Percentiles rank a stretch among this genome's conserved stretches.
These are phyloP conservation scores for Allantophomopsis lycopodina DNA, from an alignment of 2,329 filamentous ascomycete species.

Conservation along the genomic window DNA sequence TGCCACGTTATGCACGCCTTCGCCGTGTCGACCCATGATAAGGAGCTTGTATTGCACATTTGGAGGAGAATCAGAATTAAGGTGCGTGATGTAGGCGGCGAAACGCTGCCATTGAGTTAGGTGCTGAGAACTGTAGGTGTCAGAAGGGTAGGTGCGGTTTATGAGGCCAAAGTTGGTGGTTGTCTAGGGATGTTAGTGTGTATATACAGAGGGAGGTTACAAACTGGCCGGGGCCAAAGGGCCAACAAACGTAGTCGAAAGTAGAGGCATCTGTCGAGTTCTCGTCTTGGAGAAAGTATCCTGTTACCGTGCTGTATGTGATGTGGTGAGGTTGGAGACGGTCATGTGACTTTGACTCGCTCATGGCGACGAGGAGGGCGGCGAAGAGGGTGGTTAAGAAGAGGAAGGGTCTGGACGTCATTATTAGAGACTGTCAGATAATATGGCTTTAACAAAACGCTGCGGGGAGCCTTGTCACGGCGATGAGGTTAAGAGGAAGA, in stretches of 20 bases:
- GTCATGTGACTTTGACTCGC: background rate
- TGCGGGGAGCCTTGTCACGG: too few relatives aligned
- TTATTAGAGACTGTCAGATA: background rate
- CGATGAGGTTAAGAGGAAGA: background rate
- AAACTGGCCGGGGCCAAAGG: conserved; percentile 1
- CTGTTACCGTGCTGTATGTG: conserved; percentile 44
- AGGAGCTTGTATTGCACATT: conserved; percentile 49
- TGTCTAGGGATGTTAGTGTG: conserved; percentile 25
- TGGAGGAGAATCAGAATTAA: conserved; percentile 32
- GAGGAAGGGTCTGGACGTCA: background rate
- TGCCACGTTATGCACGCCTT: conserved; percentile 51
- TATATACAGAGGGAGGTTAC: background rate
- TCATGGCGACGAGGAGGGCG: background rate
- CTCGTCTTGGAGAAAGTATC: conserved; percentile 53
- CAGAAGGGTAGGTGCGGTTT: conserved; percentile 44
- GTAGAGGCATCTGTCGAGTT: conserved; percentile 34
- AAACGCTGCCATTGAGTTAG: conserved; percentile 54
- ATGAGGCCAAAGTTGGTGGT: conserved; percentile 52
- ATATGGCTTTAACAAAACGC: background rate
- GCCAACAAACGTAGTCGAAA: conserved; percentile 49
- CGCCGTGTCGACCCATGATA: conserved; percentile 56
- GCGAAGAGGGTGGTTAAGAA: background rate
- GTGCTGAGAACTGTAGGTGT: conserved; percentile 25
- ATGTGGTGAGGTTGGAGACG: conserved; percentile 22
- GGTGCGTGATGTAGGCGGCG: conserved; percentile 34